phyloP scores from a whole-genome alignment of 371 early-diverging fungal species.

The Batrachochytrium dendrobatidis region DNA sequence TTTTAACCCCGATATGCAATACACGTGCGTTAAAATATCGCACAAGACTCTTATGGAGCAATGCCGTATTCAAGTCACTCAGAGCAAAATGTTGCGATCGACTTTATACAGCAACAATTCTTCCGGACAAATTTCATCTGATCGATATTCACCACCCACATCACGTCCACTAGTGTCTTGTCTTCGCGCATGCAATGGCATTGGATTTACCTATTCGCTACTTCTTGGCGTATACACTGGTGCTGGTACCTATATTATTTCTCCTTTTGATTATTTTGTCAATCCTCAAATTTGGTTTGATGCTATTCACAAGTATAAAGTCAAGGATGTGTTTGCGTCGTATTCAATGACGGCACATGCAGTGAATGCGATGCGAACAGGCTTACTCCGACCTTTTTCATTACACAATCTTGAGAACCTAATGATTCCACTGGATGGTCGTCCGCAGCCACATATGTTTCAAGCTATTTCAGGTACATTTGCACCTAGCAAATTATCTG shows the following conservation, averaged over 20 bases:
- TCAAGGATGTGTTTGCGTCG: slow-evolving; percentile 66
- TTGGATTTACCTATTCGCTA: slow-evolving; percentile 65
- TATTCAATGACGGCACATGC: slow-evolving; percentile 71
- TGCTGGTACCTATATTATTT: slow-evolving; percentile 47
- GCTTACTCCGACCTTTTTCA: slow-evolving; percentile 35
- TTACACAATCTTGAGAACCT: slow-evolving; percentile 60
- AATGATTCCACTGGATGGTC: slow-evolving; percentile 60
- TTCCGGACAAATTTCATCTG: not conserved
- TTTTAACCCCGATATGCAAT: slow-evolving; percentile 46
- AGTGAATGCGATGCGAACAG: slow-evolving; percentile 40
- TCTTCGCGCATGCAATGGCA: slow-evolving; percentile 57
- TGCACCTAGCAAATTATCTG: slow-evolving; percentile 51
- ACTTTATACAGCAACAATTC: too few species aligned
- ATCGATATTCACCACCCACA: slow-evolving; percentile 12
- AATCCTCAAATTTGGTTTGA: slow-evolving; percentile 62
- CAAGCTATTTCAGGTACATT: slow-evolving; percentile 42
- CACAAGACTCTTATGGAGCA: slow-evolving; percentile 65
- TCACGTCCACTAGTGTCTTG: slow-evolving; percentile 61
- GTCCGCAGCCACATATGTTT: slow-evolving; percentile 52
- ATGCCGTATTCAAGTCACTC: slow-evolving; percentile 70
- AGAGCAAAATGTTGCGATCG: slow-evolving; percentile 55
- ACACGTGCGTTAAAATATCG: slow-evolving; percentile 50
- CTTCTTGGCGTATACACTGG: slow-evolving; percentile 72
- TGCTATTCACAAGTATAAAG: slow-evolving; percentile 53
- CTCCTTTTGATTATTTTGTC: slow-evolving; percentile 45